Percentiles rank a stretch among this genome's conserved stretches.
phyloP scores from a whole-genome alignment of 2,329 filamentous ascomycete genomes.

The Cordyceps cateniannulata region DNA sequence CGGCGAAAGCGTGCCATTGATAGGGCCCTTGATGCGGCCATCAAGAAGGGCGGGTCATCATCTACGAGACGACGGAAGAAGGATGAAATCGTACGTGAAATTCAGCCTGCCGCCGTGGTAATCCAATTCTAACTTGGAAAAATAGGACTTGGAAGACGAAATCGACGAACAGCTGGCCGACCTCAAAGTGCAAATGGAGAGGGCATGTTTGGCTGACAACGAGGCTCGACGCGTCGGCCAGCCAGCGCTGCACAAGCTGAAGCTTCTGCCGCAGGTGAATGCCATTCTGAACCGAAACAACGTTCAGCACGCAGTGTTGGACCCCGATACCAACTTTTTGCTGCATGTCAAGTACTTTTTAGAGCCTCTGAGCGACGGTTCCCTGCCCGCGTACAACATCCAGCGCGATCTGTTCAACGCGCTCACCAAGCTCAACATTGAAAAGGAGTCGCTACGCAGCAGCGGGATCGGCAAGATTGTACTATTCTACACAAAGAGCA shows the following conservation, averaged over 20 bases:
- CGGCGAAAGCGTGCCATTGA: slow-evolving; percentile 78
- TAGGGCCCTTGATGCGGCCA: slow-evolving; percentile 76
- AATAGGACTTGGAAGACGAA: slow-evolving; percentile 78
- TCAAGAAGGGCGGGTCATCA: slow-evolving; percentile 58
- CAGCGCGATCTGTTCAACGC: slow-evolving; percentile 89
- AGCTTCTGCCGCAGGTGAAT: slow-evolving; percentile 86
- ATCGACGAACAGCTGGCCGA: slow-evolving; percentile 85
- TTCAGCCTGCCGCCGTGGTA: too few species aligned
- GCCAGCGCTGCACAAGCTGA: slow-evolving; percentile 87
- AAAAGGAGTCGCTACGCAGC: slow-evolving; percentile 82
- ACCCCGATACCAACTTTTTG: slow-evolving; percentile 91
- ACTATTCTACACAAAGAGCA: slow-evolving; percentile 94
- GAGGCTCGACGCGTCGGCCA: slow-evolving; percentile 69
- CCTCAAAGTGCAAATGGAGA: slow-evolving; percentile 84
- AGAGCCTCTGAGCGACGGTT: slow-evolving; percentile 89
- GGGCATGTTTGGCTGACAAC: slow-evolving; percentile 82
- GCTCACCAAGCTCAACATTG: slow-evolving; percentile 73
- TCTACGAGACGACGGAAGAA: slow-evolving; percentile 73
- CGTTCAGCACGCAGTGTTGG: slow-evolving; percentile 75
- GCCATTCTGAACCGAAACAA: slow-evolving; percentile 84
- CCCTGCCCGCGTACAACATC: slow-evolving; percentile 92
- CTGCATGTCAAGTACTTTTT: slow-evolving; percentile 96
- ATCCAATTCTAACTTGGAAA: slow-evolving; percentile 19
- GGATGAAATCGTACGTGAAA: slow-evolving; percentile 71
- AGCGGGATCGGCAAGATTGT: slow-evolving; percentile 95